Evolutionary conservation across 2,329 filamentous ascomycete species (phyloP).

Genomic region (Seiridium cupressi): DNA sequence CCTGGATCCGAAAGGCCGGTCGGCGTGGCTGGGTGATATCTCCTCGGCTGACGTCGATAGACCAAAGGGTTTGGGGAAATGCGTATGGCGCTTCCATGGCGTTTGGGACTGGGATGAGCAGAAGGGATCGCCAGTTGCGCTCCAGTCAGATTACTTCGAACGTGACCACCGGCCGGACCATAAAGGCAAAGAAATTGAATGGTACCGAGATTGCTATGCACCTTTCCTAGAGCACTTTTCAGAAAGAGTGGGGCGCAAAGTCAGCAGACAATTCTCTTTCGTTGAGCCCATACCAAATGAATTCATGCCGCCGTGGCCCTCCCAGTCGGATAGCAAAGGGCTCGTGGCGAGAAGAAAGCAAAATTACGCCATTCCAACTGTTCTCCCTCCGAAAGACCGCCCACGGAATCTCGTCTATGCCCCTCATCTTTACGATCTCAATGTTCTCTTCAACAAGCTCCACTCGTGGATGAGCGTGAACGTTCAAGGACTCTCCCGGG

Average conservation of each 20-base stretch:
- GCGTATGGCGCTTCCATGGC: slow-evolving; percentile 38
- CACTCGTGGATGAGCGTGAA: slow-evolving; percentile 36
- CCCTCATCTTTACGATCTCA: slow-evolving; percentile 41
- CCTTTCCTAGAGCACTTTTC: slow-evolving; percentile 36
- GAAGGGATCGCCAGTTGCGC: slow-evolving; percentile 20
- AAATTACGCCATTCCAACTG: slow-evolving; percentile 24
- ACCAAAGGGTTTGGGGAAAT: slow-evolving; percentile 28
- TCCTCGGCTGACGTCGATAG: slow-evolving; percentile 13
- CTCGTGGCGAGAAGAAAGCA: slow-evolving; percentile 8
- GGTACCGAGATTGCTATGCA: slow-evolving; percentile 40
- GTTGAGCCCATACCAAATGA: slow-evolving; percentile 40
- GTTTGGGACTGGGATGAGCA: slow-evolving; percentile 35
- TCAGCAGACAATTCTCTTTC: slow-evolving; percentile 30
- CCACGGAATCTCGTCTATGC: slow-evolving; percentile 36
- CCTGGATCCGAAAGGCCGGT: slow-evolving; percentile 34
- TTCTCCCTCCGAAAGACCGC: slow-evolving; percentile 21
- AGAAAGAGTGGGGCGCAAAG: slow-evolving; percentile 29
- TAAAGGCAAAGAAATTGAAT: slow-evolving; percentile 33
- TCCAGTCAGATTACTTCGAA: slow-evolving; percentile 33
- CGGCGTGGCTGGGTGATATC: slow-evolving; percentile 23
- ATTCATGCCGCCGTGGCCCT: slow-evolving; percentile 35
- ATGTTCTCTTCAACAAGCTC: slow-evolving; percentile 35
- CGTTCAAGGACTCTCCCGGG: slow-evolving; percentile 37
- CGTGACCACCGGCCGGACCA: slow-evolving; percentile 34
- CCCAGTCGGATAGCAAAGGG: slow-evolving; percentile 6